Evolutionary conservation across 2,329 filamentous ascomycete genomes (phyloP).

Genomic region (Xylaria sp.): DNA sequence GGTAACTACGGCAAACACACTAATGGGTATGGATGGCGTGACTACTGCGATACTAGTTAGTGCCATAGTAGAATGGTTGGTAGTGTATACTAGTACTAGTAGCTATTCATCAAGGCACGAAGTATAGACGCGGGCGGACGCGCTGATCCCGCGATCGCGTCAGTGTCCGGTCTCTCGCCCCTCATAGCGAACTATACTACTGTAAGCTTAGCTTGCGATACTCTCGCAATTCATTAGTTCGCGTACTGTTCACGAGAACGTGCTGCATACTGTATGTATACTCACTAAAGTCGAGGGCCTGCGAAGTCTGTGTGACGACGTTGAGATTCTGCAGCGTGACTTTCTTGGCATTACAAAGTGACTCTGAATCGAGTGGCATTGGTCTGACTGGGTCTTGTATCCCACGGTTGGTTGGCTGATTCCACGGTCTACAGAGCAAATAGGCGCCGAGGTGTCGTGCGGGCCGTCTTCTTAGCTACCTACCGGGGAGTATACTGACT

Average conservation of each 20-base stretch:
- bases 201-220: slow-evolving; percentile 19
- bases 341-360: slow-evolving; percentile 33
- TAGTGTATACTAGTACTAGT: background rate
- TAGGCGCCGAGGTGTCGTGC: slow-evolving; percentile 28
- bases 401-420: slow-evolving; percentile 10
- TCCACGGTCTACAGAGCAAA: slow-evolving; percentile 10
- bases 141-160: slow-evolving; percentile 12
- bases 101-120: background rate
- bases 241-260: slow-evolving; percentile 14
- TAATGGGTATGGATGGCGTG: slow-evolving; percentile 10
- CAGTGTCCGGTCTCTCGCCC: background rate
- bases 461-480: slow-evolving; percentile 3
- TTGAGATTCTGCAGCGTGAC: slow-evolving; percentile 36
- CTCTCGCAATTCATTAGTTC: slow-evolving; percentile 11
- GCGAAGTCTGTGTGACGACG: slow-evolving; percentile 35
- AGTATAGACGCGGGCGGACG: background rate
- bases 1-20: slow-evolving; percentile 9
- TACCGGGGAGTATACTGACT: background rate
- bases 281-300: slow-evolving; percentile 1
- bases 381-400: slow-evolving; percentile 31
- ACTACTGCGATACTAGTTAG: background rate
- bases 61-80: background rate
- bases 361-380: slow-evolving; percentile 26
- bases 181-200: background rate
- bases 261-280: background rate